These are phyloP conservation scores for Phytopythium ostracodes DNA, from an alignment of 352 stramenopile species.

Conservation along the genomic window DNA sequence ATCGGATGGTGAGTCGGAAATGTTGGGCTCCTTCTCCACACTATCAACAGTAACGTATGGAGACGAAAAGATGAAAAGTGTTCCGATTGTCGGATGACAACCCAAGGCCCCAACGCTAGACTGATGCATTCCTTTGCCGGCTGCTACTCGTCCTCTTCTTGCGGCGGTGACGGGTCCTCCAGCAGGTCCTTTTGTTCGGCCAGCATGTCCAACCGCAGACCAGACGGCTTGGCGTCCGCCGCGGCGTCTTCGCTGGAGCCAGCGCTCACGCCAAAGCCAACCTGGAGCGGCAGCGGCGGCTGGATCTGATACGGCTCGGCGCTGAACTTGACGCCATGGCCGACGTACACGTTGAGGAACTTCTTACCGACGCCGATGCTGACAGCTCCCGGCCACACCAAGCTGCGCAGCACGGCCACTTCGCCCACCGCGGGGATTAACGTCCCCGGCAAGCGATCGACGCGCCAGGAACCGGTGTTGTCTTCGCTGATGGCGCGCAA, in stretches of 20 bases:
- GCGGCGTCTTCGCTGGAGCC: conserved; percentile 23
- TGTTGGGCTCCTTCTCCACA: not conserved
- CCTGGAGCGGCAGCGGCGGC: conserved; percentile 44
- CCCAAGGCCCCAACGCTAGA: not conserved
- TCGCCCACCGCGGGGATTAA: conserved; percentile 55
- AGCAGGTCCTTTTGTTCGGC: conserved; percentile 72
- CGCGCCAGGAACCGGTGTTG: conserved; percentile 57
- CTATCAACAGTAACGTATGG: not conserved
- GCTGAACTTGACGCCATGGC: conserved; percentile 77
- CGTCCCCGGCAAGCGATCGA: conserved; percentile 67
- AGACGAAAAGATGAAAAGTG: not conserved
- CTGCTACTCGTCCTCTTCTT: conserved; percentile 35
- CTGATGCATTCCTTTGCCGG: not conserved
- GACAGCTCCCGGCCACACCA: conserved; percentile 85
- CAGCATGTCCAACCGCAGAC: conserved; percentile 51
- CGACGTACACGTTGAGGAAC: conserved; percentile 89
- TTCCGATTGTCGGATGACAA: not conserved
- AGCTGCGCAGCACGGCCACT: conserved; percentile 64
- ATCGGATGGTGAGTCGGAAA: not conserved
- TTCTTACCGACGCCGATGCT: conserved; percentile 82
- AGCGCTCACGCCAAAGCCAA: conserved; percentile 34
- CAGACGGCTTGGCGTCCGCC: conserved; percentile 12
- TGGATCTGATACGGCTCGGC: conserved; percentile 52
- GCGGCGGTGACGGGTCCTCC: conserved; percentile 67
- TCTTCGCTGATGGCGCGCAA: conserved; percentile 67